These are phyloP conservation scores for Miscanthus sacchariflorus DNA, from an alignment of 202 grass and related monocot species.

Conservation along the genomic window DNA sequence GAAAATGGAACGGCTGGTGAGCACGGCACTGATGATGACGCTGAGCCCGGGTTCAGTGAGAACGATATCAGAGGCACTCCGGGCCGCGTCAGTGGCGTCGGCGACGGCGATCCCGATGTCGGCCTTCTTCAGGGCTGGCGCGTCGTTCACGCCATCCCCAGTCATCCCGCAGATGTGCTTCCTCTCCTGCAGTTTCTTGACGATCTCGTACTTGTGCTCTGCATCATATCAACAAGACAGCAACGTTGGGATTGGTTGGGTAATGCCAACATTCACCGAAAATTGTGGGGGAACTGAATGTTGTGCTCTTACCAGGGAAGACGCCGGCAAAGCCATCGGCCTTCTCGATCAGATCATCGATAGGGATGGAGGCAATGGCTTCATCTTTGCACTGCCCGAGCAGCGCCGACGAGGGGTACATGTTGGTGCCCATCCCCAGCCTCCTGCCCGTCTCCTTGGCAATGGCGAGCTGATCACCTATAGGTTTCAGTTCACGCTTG, in stretches of 20 bases:
- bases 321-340: slow-evolving; percentile 96
- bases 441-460: slow-evolving; percentile 97
- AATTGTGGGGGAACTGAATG: no score
- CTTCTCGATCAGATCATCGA: slow-evolving; percentile 86
- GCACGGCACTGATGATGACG: slow-evolving; percentile 97
- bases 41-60: slow-evolving; percentile 90
- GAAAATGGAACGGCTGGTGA: slow-evolving; percentile 95
- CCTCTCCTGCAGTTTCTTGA: slow-evolving; percentile 89
- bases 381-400: slow-evolving; percentile 75
- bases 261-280: no score
- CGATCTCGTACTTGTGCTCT: slow-evolving; percentile 99
- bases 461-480: slow-evolving; percentile 92
- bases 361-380: slow-evolving; percentile 61
- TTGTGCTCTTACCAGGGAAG: slow-evolving; percentile 58
- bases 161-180: slow-evolving; percentile 99
- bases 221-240: neutral
- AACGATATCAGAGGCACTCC: slow-evolving; percentile 89
- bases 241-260: neutral
- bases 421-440: slow-evolving; percentile 98
- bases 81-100: slow-evolving; percentile 88
- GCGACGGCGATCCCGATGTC: slow-evolving; percentile 97
- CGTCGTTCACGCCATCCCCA: slow-evolving; percentile 93
- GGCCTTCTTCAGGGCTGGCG: slow-evolving; percentile 92
- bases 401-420: slow-evolving; percentile 90
- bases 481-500: slow-evolving; percentile 3